Conservation (phyloP, 371 early-diverging fungal species). For the Coemansia sp. region DNA sequence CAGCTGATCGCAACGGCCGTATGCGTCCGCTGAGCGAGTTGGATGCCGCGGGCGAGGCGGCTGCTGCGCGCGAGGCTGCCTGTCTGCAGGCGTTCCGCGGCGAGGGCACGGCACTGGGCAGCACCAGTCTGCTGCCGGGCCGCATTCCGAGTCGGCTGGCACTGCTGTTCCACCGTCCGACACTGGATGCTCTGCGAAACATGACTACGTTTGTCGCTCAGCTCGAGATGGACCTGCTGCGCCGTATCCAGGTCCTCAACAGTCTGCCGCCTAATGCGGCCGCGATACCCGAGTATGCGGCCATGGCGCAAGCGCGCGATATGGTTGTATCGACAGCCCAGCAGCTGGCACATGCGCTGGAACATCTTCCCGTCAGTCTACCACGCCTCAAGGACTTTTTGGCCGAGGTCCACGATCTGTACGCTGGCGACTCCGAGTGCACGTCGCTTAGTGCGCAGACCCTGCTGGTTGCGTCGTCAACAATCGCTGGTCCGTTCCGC, state of each 20-base stretch:
- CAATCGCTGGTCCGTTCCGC: conserved; percentile 36
- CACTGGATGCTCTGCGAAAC: conserved; percentile 41
- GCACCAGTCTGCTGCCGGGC: conserved; percentile 26
- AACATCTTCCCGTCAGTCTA: conserved; percentile 44
- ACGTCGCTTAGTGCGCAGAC: conserved; percentile 31
- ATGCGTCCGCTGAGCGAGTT: conserved; percentile 37
- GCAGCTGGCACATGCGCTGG: conserved; percentile 47
- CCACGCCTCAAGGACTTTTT: conserved; percentile 41
- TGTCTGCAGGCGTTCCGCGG: conserved; percentile 20
- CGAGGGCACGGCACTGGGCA: neutral
- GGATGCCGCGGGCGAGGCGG: conserved; percentile 15
- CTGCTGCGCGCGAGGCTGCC: conserved; percentile 17
- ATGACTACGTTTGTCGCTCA: conserved; percentile 36
- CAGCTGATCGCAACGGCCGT: conserved; percentile 30
- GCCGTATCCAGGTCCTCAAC: conserved; percentile 29
- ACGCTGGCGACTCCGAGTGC: conserved; percentile 40
- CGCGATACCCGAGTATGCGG: conserved; percentile 26
- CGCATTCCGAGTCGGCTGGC: conserved; percentile 41
- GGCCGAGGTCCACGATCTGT: conserved; percentile 37
- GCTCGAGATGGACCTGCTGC: conserved; percentile 26
- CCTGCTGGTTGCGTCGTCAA: conserved; percentile 31
- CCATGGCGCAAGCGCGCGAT: conserved; percentile 21
- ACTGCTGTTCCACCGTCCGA: conserved; percentile 43
- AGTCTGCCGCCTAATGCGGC: conserved; percentile 36
- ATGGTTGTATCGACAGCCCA: conserved; percentile 44